phyloP scores from a whole-genome alignment of 2,329 filamentous ascomycete genomes.

The Aaosphaeria arxii region DNA sequence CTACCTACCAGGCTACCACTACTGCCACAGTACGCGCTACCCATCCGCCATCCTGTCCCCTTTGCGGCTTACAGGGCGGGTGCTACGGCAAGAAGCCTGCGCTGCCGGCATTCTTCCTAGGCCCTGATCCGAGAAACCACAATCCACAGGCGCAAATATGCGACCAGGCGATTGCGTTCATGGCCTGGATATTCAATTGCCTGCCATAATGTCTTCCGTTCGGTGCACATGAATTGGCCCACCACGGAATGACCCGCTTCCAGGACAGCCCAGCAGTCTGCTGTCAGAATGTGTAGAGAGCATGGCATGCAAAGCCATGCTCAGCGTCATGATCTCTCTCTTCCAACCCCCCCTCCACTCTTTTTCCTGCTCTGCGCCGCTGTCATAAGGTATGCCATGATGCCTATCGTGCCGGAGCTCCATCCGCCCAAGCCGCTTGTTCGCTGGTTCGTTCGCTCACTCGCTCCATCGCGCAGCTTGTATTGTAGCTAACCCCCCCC shows the following conservation, averaged over 20 bases:
- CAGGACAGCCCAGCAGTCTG: slow-evolving; percentile 21
- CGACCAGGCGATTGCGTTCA: too few species aligned
- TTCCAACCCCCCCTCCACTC: not conserved
- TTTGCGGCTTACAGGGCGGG: slow-evolving; percentile 31
- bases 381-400: not conserved
- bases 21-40: slow-evolving; percentile 1
- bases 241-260: slow-evolving; percentile 23
- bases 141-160: slow-evolving; percentile 13
- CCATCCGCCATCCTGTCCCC: slow-evolving; percentile 12
- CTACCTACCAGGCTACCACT: too few species aligned
- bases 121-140: slow-evolving; percentile 24
- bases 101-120: slow-evolving; percentile 27
- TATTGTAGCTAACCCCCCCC: not conserved
- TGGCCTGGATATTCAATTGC: too few species aligned
- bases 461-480: too few species aligned
- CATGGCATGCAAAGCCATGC: slow-evolving; percentile 17
- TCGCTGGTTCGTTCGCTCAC: not conserved
- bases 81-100: slow-evolving; percentile 35
- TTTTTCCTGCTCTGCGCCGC: too few species aligned
- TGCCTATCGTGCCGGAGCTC: slow-evolving; percentile 3
- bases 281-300: slow-evolving; percentile 9
- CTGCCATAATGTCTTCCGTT: slow-evolving; percentile 13
- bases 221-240: slow-evolving; percentile 9
- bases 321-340: not conserved
- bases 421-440: slow-evolving; percentile 6